phyloP scores from a whole-genome alignment of 208 protist genomes.

The Leishmania turanica region DNA sequence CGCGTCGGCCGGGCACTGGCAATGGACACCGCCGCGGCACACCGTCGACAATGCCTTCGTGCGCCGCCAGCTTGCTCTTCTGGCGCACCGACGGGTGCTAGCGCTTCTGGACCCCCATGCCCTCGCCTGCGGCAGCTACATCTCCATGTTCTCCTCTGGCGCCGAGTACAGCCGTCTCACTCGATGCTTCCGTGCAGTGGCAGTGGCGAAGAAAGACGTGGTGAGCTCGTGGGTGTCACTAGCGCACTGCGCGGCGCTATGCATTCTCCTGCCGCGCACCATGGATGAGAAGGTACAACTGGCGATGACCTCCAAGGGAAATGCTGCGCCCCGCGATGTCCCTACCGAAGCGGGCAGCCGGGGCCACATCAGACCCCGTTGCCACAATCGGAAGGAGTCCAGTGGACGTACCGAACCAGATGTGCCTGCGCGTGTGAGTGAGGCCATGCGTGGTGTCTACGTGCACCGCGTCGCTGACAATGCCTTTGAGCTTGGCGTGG shows the following conservation, averaged over 20 bases:
- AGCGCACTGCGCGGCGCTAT: conserved; percentile 23
- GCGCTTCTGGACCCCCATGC: conserved; percentile 8
- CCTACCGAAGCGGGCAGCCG: neutral
- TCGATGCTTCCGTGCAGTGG: conserved; percentile 39
- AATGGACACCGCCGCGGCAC: neutral
- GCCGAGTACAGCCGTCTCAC: conserved; percentile 47
- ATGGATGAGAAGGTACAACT: conserved; percentile 10
- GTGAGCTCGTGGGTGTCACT: conserved; percentile 28
- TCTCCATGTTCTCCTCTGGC: conserved; percentile 49
- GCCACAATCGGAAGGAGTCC: neutral
- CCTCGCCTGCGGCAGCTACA: conserved; percentile 24
- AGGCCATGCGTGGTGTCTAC: conserved; percentile 39
- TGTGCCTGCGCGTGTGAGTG: neutral
- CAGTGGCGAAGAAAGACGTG: conserved; percentile 20
- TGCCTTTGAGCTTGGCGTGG: conserved; percentile 46
- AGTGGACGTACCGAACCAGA: neutral
- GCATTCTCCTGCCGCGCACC: conserved; percentile 8
- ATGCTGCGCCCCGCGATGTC: neutral
- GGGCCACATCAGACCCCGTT: neutral
- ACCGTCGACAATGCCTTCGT: neutral
- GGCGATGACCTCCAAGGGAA: neutral
- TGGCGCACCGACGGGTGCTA: conserved; percentile 10
- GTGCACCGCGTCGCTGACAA: conserved; percentile 22
- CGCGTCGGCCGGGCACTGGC: neutral
- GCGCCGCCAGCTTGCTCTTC: conserved; percentile 3